Conservation (phyloP, 805 yeast species). For the Candida multigemmis region DNA sequence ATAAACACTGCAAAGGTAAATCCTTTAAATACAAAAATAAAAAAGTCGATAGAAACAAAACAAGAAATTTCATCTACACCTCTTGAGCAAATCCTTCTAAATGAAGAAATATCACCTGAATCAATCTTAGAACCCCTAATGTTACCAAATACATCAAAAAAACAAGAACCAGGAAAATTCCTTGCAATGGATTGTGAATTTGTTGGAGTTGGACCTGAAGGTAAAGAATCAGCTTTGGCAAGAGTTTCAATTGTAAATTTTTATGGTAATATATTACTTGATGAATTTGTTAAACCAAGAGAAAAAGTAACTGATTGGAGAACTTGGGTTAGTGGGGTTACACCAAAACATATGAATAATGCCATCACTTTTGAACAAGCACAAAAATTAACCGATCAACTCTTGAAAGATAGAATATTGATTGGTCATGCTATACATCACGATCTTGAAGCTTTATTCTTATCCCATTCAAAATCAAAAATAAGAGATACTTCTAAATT, state of each 20-base stretch:
- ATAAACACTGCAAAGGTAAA: neutral
- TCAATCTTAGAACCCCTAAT: no score
- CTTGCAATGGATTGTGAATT: slow-evolving; percentile 89
- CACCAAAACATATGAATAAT: slow-evolving; percentile 55
- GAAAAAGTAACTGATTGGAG: slow-evolving; percentile 84
- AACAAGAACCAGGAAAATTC: slow-evolving; percentile 56
- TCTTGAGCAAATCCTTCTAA: no score
- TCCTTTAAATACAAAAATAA: neutral
- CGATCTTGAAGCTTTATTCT: slow-evolving; percentile 59
- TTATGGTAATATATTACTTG: slow-evolving; percentile 65
- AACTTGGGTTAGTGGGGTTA: slow-evolving; percentile 85
- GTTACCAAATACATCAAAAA: slow-evolving; percentile 8
- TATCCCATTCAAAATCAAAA: slow-evolving; percentile 56
- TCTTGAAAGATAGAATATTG: slow-evolving; percentile 47
- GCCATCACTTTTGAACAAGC: slow-evolving; percentile 67
- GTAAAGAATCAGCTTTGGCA: slow-evolving; percentile 64
- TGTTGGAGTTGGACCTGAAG: slow-evolving; percentile 81
- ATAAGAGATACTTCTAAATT: slow-evolving; percentile 71
- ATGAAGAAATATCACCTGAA: no score
- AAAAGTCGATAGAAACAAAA: slow-evolving; percentile 1
- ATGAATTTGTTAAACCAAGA: slow-evolving; percentile 65
- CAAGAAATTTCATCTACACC: no score
- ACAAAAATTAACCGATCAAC: slow-evolving; percentile 42
- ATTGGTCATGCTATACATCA: slow-evolving; percentile 85
- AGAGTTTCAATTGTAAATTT: slow-evolving; percentile 83